Percentiles rank a stretch among this genome's conserved stretches.
Evolutionary conservation across 768 basidiomycete species (phyloP).

Genomic region (Leccinum ochraceum): DNA sequence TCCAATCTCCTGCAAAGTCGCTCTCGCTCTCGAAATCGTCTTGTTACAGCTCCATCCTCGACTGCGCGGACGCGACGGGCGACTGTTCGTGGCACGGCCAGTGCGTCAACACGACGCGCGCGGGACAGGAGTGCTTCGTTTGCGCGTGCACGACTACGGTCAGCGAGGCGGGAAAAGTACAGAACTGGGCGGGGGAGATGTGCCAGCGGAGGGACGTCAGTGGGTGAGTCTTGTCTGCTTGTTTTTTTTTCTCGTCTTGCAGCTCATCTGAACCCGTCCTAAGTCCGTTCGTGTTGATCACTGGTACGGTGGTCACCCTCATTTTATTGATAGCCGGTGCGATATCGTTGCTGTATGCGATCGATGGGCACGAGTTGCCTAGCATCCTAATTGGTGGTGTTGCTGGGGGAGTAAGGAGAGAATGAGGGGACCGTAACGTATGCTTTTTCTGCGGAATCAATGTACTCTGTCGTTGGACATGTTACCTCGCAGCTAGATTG

Average conservation of each 20-base stretch:
- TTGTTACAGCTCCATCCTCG: slow-evolving; percentile 56
- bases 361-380: slow-evolving; percentile 67
- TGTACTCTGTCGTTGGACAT: slow-evolving; percentile 4
- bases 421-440: slow-evolving; percentile 33
- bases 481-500: background rate
- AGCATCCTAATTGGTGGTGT: slow-evolving; percentile 69
- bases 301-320: slow-evolving; percentile 66
- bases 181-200: slow-evolving; percentile 71
- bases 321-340: slow-evolving; percentile 68
- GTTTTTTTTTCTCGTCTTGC: background rate
- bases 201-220: slow-evolving; percentile 83
- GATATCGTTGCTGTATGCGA: slow-evolving; percentile 60
- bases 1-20: slow-evolving; percentile 39
- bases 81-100: slow-evolving; percentile 70
- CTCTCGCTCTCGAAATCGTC: slow-evolving; percentile 47
- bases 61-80: slow-evolving; percentile 63
- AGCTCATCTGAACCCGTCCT: background rate
- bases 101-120: slow-evolving; percentile 61
- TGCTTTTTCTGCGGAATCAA: background rate
- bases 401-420: slow-evolving; percentile 49
- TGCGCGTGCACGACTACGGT: slow-evolving; percentile 51
- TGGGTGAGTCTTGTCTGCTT: slow-evolving; percentile 53
- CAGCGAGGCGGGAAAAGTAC: slow-evolving; percentile 52
- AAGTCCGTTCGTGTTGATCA: slow-evolving; percentile 74
- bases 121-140: slow-evolving; percentile 52